Conservation (phyloP, 495 filamentous ascomycete genomes). For the Penicillium fimorum region DNA sequence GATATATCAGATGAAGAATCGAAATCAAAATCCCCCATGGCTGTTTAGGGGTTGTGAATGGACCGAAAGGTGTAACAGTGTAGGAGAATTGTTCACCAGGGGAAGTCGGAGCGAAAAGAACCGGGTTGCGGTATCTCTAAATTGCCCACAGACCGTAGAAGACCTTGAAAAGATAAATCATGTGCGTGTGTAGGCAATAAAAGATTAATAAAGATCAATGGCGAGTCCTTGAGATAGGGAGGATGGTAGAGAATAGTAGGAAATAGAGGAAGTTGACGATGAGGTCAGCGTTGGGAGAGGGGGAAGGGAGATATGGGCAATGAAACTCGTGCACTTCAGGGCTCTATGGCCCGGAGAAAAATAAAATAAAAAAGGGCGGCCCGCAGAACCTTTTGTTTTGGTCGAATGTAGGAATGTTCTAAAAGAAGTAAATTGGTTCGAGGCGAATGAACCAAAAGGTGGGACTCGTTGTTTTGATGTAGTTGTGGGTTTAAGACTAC, state of each 20-base stretch:
- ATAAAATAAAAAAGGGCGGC: conserved; percentile 15
- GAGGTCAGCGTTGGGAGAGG: conserved; percentile 34
- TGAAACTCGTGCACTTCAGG: conserved; percentile 6
- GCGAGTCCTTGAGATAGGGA: conserved; percentile 16
- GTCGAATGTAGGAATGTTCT: conserved; percentile 25
- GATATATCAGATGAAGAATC: conserved; percentile 46
- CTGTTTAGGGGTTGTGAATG: conserved; percentile 7
- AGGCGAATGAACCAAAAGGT: not conserved
- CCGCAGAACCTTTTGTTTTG: conserved; percentile 34
- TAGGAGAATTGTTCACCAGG: conserved; percentile 11
- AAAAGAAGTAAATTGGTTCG: conserved; percentile 14
- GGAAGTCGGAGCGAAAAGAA: conserved; percentile 4
- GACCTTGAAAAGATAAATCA: conserved; percentile 1
- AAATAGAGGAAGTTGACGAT: conserved; percentile 21
- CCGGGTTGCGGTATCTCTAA: not conserved
- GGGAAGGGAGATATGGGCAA: conserved; percentile 19
- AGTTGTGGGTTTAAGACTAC: not conserved
- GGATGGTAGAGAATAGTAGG: conserved; percentile 26
- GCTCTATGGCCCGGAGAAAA: not conserved
- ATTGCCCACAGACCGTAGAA: conserved; percentile 1
- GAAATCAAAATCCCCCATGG: conserved; percentile 38
- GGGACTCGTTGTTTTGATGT: conserved; percentile 13
- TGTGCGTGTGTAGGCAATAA: conserved; percentile 3
- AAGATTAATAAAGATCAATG: conserved; percentile 10
- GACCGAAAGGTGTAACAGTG: conserved; percentile 10